Base-by-base conservation (phyloP, 768 basidiomycete species). In the Pulveroboletus sp. region DNA sequence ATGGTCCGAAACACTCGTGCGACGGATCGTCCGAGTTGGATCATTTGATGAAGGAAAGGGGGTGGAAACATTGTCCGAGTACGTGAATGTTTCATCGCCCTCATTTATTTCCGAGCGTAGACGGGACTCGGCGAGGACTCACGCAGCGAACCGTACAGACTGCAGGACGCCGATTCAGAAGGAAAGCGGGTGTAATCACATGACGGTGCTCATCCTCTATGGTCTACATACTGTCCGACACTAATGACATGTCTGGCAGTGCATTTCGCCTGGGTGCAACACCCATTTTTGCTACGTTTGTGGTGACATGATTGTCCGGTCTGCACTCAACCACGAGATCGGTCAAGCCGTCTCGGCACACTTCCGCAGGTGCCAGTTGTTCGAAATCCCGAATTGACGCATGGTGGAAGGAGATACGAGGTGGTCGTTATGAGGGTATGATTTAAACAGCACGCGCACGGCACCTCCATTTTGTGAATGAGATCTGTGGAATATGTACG, bases 51-150 rank as follows among this genome's bases (percentile, higher is more conserved):
- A 60, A 67, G 33, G 54, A 69, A 56, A 65, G 71, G n/a, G 82
- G 82, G 6, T 85, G 83, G 84, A 80, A 78, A 52, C 73, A 75
- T 46, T 86, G 84, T 60, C 80, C 84, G 51, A 79, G 83, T 71
- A 56, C 43, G 71, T 55, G 9, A 15, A n/a, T 11, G 8, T 10
- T 21, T 14, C 26, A 6, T 1, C 33, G 18, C 13, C 30, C 4
- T n/a, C 13, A 21, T 21, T 6, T 10, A 17, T 30, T 14, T 37
- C 13, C 21, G 5, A 21, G 7, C 27, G 13, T 36, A 24, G 17
- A 36, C 7, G 18, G 4, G 21, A 14, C 30, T 3, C 17, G 13
- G 21, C 9, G 26, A 13, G 21, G 14, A 43, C 18, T 32, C 14
- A 43, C n/a, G 7, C 15, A 6, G 17, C 7, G 6, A 21, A n/a